Evolutionary conservation across 768 basidiomycete genomes (phyloP).

Genomic region (Boletus pseudopeckii): DNA sequence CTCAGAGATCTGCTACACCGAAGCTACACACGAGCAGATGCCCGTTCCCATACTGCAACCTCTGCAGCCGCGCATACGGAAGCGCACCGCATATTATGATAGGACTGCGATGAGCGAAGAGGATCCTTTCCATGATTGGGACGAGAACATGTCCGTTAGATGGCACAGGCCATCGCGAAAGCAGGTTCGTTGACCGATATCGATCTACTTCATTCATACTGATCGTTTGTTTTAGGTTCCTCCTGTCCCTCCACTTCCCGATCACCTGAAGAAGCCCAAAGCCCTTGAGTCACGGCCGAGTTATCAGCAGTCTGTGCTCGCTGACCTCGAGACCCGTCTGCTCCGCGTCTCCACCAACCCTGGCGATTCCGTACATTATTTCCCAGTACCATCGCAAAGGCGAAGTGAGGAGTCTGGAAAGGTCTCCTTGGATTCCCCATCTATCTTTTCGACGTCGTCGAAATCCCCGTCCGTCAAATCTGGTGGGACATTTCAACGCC

Average conservation of each 20-base stretch:
- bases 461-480: conserved; percentile 23
- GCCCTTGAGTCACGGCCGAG: conserved; percentile 18
- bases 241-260: conserved; percentile 26
- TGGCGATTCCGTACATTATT: conserved; percentile 32
- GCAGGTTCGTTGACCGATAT: conserved; percentile 16
- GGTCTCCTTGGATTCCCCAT: conserved; percentile 29
- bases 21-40: conserved; percentile 35
- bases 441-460: conserved; percentile 22
- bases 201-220: background rate
- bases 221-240: conserved; percentile 19
- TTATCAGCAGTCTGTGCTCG: conserved; percentile 31
- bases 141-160: conserved; percentile 34
- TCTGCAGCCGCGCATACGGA: conserved; percentile 33
- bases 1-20: conserved; percentile 41
- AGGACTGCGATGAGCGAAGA: conserved; percentile 35
- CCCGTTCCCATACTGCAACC: conserved; percentile 30
- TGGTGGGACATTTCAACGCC: conserved; percentile 15
- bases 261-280: conserved; percentile 20
- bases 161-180: conserved; percentile 7
- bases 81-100: conserved; percentile 25
- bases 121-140: conserved; percentile 35
- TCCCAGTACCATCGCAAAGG: conserved; percentile 33
- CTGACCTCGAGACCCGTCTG: conserved; percentile 30
- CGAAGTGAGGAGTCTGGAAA: conserved; percentile 28
- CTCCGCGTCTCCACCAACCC: conserved; percentile 28